Base-by-base conservation (phyloP, 2,329 filamentous ascomycete genomes). In the Chaetomiaceae sp. region DNA sequence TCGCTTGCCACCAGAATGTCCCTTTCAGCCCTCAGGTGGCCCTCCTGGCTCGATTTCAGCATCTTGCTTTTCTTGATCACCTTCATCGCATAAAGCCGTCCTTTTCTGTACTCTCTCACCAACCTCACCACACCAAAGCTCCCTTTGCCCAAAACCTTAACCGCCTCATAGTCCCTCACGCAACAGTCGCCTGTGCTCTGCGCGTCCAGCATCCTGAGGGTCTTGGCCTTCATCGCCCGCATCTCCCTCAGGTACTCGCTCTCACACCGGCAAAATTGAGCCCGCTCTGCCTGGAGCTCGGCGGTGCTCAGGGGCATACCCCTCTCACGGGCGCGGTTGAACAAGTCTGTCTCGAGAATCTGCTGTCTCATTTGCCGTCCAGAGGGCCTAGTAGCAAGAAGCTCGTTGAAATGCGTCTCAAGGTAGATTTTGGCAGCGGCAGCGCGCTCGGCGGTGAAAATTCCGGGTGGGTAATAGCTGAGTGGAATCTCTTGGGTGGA, bases 51-150 rank as follows among this genome's bases (percentile, higher is more conserved):
- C 55, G 90, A 94, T 11, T 85, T 83, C 51, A 97, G 77, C 91
- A 96, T 97, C 51, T 90, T 85, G 1, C 89, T 89, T 67, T 99
- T 99, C 53, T 87, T 84, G 61, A 97, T 97, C 29, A 96, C 88
- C 67, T 97, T 97, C 92, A 97, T 96, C 13, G 94, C 94, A 67
- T 86, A 97, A 0, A 96, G 83, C 53, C 87, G 79, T 46, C 76
- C 79, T 53, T 67, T 60, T 37, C 48, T 41, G 21, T 74, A 86
- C 66, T 91, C 87, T 51, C 84, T 84, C 2, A 97, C 91, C 32
- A 99, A 76, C 41, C 86, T 82, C 14, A 99, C 94, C 21, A 96
- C 85, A 0, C 94, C 92, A 70, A 97, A 99, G 65, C 91, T 96
- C 8, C 94, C 92, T 67, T 94, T 95, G 0, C 94, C 91, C 5